A percentile compares a stretch with the other conserved stretches of the same genome.
These are phyloP conservation scores for Scutellaria galericulata DNA, from an alignment of 257 asterid species.

Conservation along the genomic window DNA sequence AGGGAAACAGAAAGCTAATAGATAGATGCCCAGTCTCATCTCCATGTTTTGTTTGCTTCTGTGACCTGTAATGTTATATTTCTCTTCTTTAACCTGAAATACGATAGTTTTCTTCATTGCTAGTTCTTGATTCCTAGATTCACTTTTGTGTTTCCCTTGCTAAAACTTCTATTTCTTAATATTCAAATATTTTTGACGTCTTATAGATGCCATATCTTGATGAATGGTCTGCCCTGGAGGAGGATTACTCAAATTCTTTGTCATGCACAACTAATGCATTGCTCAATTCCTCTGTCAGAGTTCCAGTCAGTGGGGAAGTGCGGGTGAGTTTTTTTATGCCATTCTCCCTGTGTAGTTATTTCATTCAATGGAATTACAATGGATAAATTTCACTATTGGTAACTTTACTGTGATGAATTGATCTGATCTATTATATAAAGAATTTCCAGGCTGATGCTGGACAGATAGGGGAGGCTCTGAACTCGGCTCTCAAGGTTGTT, in stretches of 20 bases:
- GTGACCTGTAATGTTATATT: not conserved
- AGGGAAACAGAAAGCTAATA: not conserved
- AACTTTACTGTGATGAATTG: conserved; percentile 10
- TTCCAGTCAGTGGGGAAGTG: conserved; percentile 68
- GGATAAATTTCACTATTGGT: not conserved
- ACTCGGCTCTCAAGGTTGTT: conserved; percentile 59
- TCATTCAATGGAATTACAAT: not conserved
- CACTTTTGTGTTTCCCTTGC: conserved; percentile 15
- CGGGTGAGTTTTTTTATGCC: conserved; percentile 48
- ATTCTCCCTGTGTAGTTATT: not conserved
- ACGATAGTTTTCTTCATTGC: conserved; percentile 6
- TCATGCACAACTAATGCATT: conserved; percentile 59
- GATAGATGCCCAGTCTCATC: not conserved
- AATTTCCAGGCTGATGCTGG: conserved; percentile 47
- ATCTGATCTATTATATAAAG: conserved; percentile 24
- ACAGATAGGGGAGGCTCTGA: conserved; percentile 60
- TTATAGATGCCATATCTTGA: conserved; percentile 71
- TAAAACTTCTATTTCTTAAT: not conserved
- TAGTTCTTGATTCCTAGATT: conserved; percentile 6
- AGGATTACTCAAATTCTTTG: conserved; percentile 59
- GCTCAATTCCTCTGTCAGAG: conserved; percentile 62
- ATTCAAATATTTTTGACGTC: conserved; percentile 1
- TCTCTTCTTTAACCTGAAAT: not conserved
- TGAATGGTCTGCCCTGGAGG: conserved; percentile 69
- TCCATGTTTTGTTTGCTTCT: not conserved